Evolutionary conservation across 106 monocot species (phyloP).

Genomic region (Hemerocallis citrina): DNA sequence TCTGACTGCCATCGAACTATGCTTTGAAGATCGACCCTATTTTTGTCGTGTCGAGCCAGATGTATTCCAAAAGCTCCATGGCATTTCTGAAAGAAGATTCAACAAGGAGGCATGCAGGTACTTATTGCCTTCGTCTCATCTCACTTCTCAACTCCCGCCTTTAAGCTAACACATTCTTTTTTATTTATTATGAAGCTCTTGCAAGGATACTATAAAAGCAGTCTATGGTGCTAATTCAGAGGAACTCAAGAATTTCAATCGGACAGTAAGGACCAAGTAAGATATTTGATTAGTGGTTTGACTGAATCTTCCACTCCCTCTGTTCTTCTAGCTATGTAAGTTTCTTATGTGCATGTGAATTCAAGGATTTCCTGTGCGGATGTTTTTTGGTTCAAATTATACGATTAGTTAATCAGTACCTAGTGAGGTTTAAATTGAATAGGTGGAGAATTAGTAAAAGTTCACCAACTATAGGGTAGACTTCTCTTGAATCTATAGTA

Average conservation of each 20-base stretch:
- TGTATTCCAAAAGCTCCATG: conserved; percentile 42
- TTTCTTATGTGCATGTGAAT: no score
- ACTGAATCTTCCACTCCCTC: no score
- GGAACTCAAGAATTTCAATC: conserved; percentile 54
- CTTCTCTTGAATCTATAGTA: no score
- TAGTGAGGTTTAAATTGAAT: no score
- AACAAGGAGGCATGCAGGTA: conserved; percentile 62
- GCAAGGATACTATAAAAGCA: conserved; percentile 33
- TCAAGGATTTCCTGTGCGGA: no score
- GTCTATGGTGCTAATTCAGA: conserved; percentile 37
- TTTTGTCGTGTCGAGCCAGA: conserved; percentile 60
- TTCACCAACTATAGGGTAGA: no score
- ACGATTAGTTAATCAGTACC: no score
- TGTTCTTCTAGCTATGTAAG: no score
- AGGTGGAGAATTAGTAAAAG: no score
- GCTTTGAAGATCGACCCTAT: conserved; percentile 32
- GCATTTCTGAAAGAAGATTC: conserved; percentile 35
- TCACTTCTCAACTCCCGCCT: background rate
- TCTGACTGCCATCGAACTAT: background rate
- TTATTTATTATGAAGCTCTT: conserved; percentile 25
- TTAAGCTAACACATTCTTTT: background rate
- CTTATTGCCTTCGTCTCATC: background rate
- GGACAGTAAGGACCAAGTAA: conserved; percentile 4
- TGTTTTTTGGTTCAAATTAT: no score
- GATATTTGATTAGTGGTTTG: no score